phyloP scores from a whole-genome alignment of 352 stramenopile species.

The Globisporangium middletonii region DNA sequence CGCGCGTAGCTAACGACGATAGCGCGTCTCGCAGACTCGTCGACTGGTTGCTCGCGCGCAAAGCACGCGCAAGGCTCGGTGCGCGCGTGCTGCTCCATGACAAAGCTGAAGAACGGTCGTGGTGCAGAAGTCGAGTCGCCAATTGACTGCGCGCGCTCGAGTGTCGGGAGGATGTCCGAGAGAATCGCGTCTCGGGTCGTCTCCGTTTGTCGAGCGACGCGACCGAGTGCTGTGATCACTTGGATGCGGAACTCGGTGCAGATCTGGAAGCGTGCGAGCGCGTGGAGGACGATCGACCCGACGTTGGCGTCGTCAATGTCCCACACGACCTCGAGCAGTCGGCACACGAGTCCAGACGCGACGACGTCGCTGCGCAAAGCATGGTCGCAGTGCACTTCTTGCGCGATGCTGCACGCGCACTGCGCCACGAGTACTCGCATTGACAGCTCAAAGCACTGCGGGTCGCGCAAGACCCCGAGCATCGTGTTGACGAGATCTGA shows the following conservation, averaged over 20 bases:
- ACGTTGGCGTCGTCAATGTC: slow-evolving; percentile 3
- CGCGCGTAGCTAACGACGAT: not conserved
- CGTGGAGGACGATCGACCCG: not conserved
- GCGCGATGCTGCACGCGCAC: not conserved
- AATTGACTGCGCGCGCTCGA: not conserved
- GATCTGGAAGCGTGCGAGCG: slow-evolving; percentile 5
- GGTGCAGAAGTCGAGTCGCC: not conserved
- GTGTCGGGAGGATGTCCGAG: slow-evolving; percentile 1
- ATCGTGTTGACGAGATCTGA: not conserved
- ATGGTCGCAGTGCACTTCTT: not conserved
- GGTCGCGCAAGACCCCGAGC: not conserved
- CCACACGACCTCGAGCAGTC: slow-evolving; percentile 2
- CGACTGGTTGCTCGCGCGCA: not conserved
- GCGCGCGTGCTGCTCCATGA: not conserved
- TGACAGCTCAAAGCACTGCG: not conserved
- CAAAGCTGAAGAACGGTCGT: slow-evolving; percentile 1
- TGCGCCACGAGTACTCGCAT: not conserved
- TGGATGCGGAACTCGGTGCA: not conserved
- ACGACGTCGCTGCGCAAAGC: not conserved
- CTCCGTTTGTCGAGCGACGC: not conserved
- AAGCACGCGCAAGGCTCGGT: slow-evolving; percentile 1
- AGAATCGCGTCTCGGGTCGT: not conserved
- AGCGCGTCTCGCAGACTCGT: not conserved
- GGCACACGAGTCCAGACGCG: not conserved
- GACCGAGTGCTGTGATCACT: not conserved